These are phyloP conservation scores for Lentinula guzmanii DNA, from an alignment of 768 basidiomycete species.

Conservation along the genomic window DNA sequence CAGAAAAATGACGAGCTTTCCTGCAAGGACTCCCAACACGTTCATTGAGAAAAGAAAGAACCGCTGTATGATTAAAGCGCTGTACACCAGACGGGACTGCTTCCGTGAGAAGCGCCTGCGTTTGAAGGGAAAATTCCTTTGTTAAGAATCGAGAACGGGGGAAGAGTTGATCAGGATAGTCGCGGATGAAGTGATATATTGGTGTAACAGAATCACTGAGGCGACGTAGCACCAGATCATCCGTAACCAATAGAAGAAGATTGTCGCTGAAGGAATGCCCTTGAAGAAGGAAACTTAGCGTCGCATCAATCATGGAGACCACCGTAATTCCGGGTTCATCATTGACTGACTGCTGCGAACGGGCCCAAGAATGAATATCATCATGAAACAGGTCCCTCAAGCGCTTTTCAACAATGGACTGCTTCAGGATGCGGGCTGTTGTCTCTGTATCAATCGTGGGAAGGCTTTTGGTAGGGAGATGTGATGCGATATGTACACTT, in stretches of 20 bases:
- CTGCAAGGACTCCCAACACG: background rate
- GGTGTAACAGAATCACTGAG: background rate
- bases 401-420: background rate
- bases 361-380: too few relatives aligned
- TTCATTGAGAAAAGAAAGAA: conserved; percentile 6
- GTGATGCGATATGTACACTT: background rate
- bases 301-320: conserved; percentile 4
- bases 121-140: background rate
- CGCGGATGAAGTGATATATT: background rate
- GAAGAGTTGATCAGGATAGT: conserved; percentile 10
- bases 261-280: background rate
- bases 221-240: background rate
- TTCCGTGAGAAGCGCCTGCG: conserved; percentile 4
- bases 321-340: background rate
- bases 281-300: background rate
- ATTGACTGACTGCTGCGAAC: too few relatives aligned
- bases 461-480: background rate
- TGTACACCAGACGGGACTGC: conserved; percentile 6
- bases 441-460: background rate
- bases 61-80: conserved; percentile 8
- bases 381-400: background rate
- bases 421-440: background rate
- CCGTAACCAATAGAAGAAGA: background rate
- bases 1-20: conserved; percentile 3
- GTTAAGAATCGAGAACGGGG: conserved; percentile 7